Base-by-base conservation (phyloP, 208 protist genomes). In the Trypanosoma melophagium region DNA sequence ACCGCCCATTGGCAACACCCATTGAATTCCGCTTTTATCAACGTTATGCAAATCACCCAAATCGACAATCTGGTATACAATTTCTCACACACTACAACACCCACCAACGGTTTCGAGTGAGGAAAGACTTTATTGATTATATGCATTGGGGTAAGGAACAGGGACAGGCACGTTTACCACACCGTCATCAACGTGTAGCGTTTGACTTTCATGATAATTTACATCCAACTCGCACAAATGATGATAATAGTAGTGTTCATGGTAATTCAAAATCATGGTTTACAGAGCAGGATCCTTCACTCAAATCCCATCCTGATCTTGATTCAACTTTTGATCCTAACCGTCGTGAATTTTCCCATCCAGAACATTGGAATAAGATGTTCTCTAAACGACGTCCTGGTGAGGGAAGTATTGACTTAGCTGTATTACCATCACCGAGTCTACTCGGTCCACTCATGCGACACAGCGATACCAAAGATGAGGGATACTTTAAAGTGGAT, bases 21-120 rank as follows among this genome's bases (percentile, higher is more conserved):
- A 93, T 96, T 62, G 90, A 96, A 73, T 94, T 96, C 53, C 87
- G 90, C 59, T 96, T 96, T 66, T 96, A 96, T 68, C 90, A 96
- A 76, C 90, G 90, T 41, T 96, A 96, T 72, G 75, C 90, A 22
- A 96, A 93, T 66, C 86, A 96, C 74, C 90, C 90, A 9, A 94
- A 96, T 67, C 76, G 86, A 3, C 82, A 92, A 60, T 96, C 90
- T 7, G 90, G 90, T 12, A 70, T 96, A 24, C 90, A 96, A 70
- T 96, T 96, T 58, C 77, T 94, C 55, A 96, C 90, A 12, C 90
- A 96, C 77, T 94, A 93, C 80, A 89, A 85, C 70, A 93, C 83
- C 10, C 90, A 96, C 62, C 86, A 96, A 62, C 87, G 90, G 7
- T 94, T 91, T 57, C 84, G 84, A 44, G 86, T 93, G 41, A 96